These are phyloP conservation scores for Trichosporon inkin DNA, from an alignment of 1,284 basidiomycete genomes.

Conservation along the genomic window DNA sequence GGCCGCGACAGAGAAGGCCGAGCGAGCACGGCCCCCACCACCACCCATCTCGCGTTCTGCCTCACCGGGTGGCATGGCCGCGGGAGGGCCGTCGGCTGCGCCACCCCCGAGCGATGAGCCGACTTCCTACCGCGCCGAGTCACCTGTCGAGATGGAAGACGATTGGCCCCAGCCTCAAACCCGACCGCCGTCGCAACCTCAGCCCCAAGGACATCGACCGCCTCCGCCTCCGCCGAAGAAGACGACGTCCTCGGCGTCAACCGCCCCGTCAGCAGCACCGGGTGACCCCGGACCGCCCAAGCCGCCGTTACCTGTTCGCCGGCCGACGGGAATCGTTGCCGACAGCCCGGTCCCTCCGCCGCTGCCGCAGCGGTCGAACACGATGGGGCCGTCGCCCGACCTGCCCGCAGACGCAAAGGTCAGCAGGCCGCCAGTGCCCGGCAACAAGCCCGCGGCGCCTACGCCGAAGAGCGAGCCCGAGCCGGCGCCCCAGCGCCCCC, in stretches of 20 bases:
- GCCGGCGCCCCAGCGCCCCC: constrained; percentile 20
- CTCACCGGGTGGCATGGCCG: neutral
- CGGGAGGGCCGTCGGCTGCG: neutral
- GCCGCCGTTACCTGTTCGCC: constrained; percentile 15
- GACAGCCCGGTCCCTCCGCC: neutral
- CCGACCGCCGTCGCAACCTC: no score
- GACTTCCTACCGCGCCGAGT: neutral
- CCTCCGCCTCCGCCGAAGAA: constrained; percentile 6
- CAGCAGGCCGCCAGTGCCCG: constrained; percentile 12
- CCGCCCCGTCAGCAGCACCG: neutral
- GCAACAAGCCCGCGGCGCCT: constrained; percentile 28
- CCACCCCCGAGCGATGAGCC: neutral
- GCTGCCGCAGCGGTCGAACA: neutral
- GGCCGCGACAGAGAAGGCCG: neutral
- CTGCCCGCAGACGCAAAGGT: neutral
- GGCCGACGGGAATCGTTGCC: constrained; percentile 3
- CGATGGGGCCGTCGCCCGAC: neutral
- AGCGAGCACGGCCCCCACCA: neutral
- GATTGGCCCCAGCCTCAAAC: no score
- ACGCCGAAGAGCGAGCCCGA: neutral
- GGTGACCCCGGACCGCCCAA: neutral
- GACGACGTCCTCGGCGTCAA: neutral
- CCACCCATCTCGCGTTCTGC: constrained; percentile 8
- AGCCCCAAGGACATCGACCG: neutral
- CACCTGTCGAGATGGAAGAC: neutral